These are phyloP conservation scores for Candida ortonii DNA, from an alignment of 805 yeast genomes.

Conservation along the genomic window DNA sequence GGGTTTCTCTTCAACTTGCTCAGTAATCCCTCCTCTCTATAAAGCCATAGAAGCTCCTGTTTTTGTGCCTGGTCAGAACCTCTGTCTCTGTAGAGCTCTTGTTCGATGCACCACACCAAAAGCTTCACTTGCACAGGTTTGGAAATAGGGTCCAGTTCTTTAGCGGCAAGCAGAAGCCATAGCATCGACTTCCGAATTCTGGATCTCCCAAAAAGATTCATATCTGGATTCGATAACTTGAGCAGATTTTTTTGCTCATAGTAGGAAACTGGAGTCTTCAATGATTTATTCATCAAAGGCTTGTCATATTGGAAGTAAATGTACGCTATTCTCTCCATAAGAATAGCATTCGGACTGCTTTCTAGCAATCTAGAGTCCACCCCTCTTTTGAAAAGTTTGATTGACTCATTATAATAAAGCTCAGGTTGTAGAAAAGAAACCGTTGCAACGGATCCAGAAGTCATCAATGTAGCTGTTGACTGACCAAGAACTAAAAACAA, in stretches of 20 bases:
- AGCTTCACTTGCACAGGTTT: constrained; percentile 28
- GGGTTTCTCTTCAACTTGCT: constrained; percentile 19
- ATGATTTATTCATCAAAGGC: constrained; percentile 11
- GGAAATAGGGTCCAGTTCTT: constrained; percentile 53
- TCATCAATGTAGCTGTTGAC: constrained; percentile 26
- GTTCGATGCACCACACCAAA: constrained; percentile 25
- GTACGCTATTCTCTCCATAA: constrained; percentile 38
- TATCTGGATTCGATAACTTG: constrained; percentile 34
- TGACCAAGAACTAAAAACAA: constrained; percentile 47
- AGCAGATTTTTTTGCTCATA: constrained; percentile 36
- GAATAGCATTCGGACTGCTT: constrained; percentile 39
- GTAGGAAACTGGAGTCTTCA: constrained; percentile 14
- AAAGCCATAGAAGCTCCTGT: constrained; percentile 24
- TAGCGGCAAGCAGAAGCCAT: constrained; percentile 73
- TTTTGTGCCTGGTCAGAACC: constrained; percentile 1
- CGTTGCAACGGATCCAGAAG: background rate
- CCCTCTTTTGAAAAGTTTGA: constrained; percentile 42
- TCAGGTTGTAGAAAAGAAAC: constrained; percentile 21
- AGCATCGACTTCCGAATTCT: constrained; percentile 71
- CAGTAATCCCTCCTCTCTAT: constrained; percentile 25
- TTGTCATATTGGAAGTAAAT: constrained; percentile 29
- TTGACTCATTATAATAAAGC: constrained; percentile 45
- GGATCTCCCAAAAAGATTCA: constrained; percentile 50
- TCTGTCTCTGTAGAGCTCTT: constrained; percentile 10
- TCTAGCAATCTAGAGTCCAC: constrained; percentile 44